A percentile compares a stretch with the other conserved stretches of the same genome.
phyloP scores from a whole-genome alignment of 495 filamentous ascomycete genomes.

The Chaetomidium leptoderma region DNA sequence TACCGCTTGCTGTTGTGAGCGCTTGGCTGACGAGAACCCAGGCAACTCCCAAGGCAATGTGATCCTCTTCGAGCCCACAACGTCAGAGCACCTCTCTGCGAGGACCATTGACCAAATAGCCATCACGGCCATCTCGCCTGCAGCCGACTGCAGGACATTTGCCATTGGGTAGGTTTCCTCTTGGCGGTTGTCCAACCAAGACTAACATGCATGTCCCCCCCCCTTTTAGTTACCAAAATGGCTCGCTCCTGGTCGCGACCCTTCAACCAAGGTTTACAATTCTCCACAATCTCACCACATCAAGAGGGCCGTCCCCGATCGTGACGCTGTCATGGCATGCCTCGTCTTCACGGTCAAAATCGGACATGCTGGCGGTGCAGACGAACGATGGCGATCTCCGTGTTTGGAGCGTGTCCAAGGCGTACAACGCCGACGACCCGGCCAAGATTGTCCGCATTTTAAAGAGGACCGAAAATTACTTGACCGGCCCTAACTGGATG shows the following conservation, averaged over 20 bases:
- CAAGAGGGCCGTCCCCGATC: slow-evolving; percentile 78
- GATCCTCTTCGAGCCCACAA: slow-evolving; percentile 88
- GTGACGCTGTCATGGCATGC: slow-evolving; percentile 93
- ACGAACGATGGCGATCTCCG: slow-evolving; percentile 86
- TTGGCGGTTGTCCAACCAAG: too few species aligned
- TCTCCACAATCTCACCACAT: slow-evolving; percentile 83
- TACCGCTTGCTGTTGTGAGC: slow-evolving; percentile 9
- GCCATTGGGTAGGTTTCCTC: slow-evolving; percentile 70
- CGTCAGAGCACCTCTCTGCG: slow-evolving; percentile 87
- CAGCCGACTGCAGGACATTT: slow-evolving; percentile 91
- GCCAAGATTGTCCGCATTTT: slow-evolving; percentile 83
- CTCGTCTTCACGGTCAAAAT: slow-evolving; percentile 93
- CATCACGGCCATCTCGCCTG: slow-evolving; percentile 84
- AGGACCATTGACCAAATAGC: slow-evolving; percentile 88
- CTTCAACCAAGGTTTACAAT: slow-evolving; percentile 93
- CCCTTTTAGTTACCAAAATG: slow-evolving; percentile 76
- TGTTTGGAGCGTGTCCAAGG: slow-evolving; percentile 95
- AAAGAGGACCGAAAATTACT: slow-evolving; percentile 69
- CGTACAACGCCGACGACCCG: slow-evolving; percentile 65
- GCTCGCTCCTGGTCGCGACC: slow-evolving; percentile 84
- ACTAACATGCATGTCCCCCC: background rate
- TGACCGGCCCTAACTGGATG: slow-evolving; percentile 86
- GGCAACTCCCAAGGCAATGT: slow-evolving; percentile 89
- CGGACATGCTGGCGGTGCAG: slow-evolving; percentile 95
- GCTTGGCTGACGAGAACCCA: slow-evolving; percentile 35